phyloP scores from a whole-genome alignment of 2,329 filamentous ascomycete species.

The Xylariaceae sp. region DNA sequence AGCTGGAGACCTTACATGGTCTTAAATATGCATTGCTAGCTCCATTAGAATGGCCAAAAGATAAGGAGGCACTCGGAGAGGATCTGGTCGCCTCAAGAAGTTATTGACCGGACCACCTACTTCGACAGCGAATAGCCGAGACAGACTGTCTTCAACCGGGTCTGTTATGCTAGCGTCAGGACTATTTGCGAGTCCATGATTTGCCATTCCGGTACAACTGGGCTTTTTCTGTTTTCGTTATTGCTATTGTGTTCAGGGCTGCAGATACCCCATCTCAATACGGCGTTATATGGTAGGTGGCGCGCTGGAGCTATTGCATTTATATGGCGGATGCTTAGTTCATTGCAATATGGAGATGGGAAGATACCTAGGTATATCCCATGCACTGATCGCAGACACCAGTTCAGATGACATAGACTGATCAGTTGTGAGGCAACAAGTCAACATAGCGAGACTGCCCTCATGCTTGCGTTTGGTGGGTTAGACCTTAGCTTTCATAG shows the following conservation, averaged over 20 bases:
- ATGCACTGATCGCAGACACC: not conserved
- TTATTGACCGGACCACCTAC: constrained; percentile 3
- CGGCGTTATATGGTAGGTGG: constrained; percentile 11
- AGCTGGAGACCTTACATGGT: constrained; percentile 43
- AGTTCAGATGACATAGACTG: not conserved
- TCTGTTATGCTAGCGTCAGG: not conserved
- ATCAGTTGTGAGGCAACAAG: not conserved
- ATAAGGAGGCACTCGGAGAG: constrained; percentile 25
- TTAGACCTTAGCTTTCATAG: not conserved
- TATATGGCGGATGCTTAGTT: constrained; percentile 3
- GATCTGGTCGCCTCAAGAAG: constrained; percentile 20
- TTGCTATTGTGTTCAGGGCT: constrained; percentile 6
- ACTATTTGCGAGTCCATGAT: constrained; percentile 1
- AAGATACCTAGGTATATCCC: not conserved
- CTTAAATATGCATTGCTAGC: constrained; percentile 38
- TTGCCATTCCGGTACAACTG: not conserved
- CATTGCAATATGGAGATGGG: not conserved
- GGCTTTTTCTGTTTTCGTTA: constrained; percentile 8
- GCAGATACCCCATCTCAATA: constrained; percentile 11
- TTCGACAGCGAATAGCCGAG: not conserved
- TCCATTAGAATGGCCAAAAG: constrained; percentile 39
- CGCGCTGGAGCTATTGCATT: constrained; percentile 2
- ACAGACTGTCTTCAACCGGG: not conserved
- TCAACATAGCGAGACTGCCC: not conserved
- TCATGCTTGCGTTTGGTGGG: not conserved